Percentiles rank a stretch among this genome's conserved stretches.
Conservation (phyloP, 345 rosid species). For the Bruguiera gymnorhiza region DNA sequence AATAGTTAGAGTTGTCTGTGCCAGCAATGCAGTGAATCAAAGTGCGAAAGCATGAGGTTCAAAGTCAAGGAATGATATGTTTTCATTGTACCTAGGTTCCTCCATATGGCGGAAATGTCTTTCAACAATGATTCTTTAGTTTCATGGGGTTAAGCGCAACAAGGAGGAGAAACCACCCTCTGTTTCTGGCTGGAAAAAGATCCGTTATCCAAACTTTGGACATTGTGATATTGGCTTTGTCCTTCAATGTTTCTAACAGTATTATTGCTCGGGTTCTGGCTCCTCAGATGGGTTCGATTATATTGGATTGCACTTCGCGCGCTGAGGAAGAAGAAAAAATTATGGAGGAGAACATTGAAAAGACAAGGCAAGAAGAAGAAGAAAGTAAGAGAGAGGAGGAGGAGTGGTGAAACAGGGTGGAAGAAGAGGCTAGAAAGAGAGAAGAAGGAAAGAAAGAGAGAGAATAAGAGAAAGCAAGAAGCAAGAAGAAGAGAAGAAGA, state of each 20-base stretch:
- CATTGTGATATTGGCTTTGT: slow-evolving; percentile 41
- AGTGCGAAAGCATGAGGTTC: slow-evolving; percentile 56
- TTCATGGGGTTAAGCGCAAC: slow-evolving; percentile 80
- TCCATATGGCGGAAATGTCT: slow-evolving; percentile 87
- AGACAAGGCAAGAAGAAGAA: slow-evolving; percentile 40
- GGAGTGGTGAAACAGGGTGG: not conserved
- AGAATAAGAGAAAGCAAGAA: slow-evolving; percentile 5
- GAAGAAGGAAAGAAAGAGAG: slow-evolving; percentile 8
- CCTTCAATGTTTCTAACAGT: slow-evolving; percentile 52
- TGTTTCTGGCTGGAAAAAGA: slow-evolving; percentile 59
- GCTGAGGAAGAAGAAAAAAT: slow-evolving; percentile 64
- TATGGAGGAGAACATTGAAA: slow-evolving; percentile 43
- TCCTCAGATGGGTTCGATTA: slow-evolving; percentile 41
- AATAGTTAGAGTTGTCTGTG: slow-evolving; percentile 61
- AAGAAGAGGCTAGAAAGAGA: slow-evolving; percentile 11
- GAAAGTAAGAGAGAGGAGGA: slow-evolving; percentile 27
- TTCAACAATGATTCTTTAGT: slow-evolving; percentile 68
- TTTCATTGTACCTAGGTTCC: slow-evolving; percentile 60
- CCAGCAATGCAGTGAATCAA: slow-evolving; percentile 34
- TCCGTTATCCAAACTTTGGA: slow-evolving; percentile 51
- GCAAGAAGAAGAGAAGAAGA: slow-evolving; percentile 10
- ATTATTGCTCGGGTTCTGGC: slow-evolving; percentile 44
- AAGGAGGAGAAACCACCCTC: slow-evolving; percentile 47
- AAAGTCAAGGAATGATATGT: slow-evolving; percentile 62
- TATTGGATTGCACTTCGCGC: slow-evolving; percentile 76